Base-by-base conservation (phyloP, 139 green algal species). In the Coelastrella sp. region DNA sequence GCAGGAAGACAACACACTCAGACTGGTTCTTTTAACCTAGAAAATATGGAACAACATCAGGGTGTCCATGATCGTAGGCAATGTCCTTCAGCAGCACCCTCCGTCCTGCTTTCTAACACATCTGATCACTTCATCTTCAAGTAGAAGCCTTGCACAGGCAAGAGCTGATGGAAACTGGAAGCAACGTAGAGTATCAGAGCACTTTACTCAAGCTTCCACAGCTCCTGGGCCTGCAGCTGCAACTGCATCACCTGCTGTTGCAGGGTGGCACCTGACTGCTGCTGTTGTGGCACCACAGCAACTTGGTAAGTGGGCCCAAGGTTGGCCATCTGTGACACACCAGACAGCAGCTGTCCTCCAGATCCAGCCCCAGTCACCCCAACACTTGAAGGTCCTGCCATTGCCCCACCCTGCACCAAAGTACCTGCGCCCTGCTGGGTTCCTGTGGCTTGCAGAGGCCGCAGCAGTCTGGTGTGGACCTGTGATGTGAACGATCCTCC, bases 151-250 rank as follows among this genome's bases (percentile, higher is more conserved):
- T n/a, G n/a, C n/a, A n/a, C n/a, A n/a, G n/a, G n/a, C n/a, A n/a
- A n/a, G n/a, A n/a, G n/a, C n/a, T n/a, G n/a, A n/a, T n/a, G n/a
- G n/a, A n/a, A n/a, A n/a, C n/a, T n/a, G n/a, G n/a, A n/a, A n/a
- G n/a, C n/a, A n/a, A n/a, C n/a, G n/a, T n/a, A n/a, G n/a, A n/a
- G n/a, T n/a, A n/a, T n/a, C n/a, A n/a, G n/a, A n/a, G n/a, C n/a
- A n/a, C n/a, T 64, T 27, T 64, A 64, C 53, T 64, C 53, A 19
- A 64, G 21, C 53, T 27, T 64, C 53, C 53, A 64, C 27, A 41
- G 41, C 71, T 62, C 38, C 71, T 79, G 71, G n/a, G 40, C 71
- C 13, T 79, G 71, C 27, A 43, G 41, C 41, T 62, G 71, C 34
- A 32, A 25, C 27, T 41, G 71, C 27, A 60, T 48, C 27, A 60